phyloP scores from a whole-genome alignment of 148 eudicot species.

The Rheum nobile region DNA sequence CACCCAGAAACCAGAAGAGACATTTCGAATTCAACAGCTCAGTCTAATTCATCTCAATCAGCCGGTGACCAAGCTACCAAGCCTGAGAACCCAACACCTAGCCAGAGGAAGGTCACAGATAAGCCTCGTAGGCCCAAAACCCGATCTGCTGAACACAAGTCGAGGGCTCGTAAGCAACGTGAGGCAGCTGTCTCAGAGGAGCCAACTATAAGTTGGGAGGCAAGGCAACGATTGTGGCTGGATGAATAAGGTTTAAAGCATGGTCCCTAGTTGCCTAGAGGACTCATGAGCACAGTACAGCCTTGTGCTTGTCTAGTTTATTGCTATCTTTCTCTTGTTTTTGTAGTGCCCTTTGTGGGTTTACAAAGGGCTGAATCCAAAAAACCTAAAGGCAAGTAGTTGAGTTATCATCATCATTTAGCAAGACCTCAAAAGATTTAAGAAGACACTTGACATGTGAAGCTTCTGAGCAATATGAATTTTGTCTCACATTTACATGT shows the following conservation, averaged over 20 bases:
- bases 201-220: neutral
- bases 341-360: neutral
- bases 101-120: neutral
- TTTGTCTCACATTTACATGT: conserved; percentile 7
- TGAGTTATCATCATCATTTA: neutral
- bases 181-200: neutral
- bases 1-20: neutral
- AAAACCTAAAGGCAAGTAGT: neutral
- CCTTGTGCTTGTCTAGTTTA: neutral
- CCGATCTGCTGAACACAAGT: neutral
- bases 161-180: neutral
- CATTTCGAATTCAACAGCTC: neutral
- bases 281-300: neutral
- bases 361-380: neutral
- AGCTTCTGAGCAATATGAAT: neutral
- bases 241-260: too few relatives aligned
- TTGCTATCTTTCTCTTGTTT: too few relatives aligned
- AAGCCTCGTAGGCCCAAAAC: neutral
- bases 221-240: conserved; percentile 3
- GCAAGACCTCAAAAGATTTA: neutral
- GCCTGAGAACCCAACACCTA: neutral
- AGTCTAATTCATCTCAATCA: neutral
- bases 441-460: neutral
- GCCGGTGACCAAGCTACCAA: neutral
- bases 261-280: neutral